These are phyloP conservation scores for Solanum ossicruentum DNA, from an alignment of 257 asterid genomes.

Conservation along the genomic window DNA sequence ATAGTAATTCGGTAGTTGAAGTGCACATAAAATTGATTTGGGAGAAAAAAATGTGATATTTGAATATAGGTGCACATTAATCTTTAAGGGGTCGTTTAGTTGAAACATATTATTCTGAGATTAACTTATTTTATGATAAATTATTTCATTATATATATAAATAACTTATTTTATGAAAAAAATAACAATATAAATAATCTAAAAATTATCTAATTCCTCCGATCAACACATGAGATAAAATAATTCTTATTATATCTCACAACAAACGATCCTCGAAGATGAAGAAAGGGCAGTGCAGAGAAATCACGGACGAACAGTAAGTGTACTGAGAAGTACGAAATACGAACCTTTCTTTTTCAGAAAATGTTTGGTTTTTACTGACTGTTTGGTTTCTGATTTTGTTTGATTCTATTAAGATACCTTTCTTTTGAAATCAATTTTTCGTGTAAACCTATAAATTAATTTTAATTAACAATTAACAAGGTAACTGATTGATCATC, in stretches of 20 bases:
- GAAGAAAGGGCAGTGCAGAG: neutral
- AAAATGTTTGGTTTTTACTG: constrained; percentile 14
- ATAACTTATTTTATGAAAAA: no score
- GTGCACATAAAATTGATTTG: neutral
- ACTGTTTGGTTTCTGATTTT: constrained; percentile 25
- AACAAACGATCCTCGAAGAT: neutral
- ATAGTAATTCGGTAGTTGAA: neutral
- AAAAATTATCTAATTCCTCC: no score
- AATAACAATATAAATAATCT: no score
- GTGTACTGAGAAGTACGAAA: constrained; percentile 23
- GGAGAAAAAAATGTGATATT: neutral
- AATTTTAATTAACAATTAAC: neutral
- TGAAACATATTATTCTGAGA: no score
- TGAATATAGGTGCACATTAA: neutral
- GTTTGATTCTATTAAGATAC: neutral
- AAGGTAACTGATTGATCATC: neutral
- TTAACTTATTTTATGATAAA: no score
- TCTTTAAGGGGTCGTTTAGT: neutral
- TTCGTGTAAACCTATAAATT: neutral
- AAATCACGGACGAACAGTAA: constrained; percentile 18
- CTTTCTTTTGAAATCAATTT: neutral
- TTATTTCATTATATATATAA: no score
- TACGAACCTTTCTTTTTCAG: neutral
- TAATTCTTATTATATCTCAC: no score
- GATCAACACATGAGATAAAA: no score